A percentile compares a stretch with the other conserved stretches of the same genome.
phyloP scores from a whole-genome alignment of 2,329 filamentous ascomycete species.

The Penicillium polonicum region DNA sequence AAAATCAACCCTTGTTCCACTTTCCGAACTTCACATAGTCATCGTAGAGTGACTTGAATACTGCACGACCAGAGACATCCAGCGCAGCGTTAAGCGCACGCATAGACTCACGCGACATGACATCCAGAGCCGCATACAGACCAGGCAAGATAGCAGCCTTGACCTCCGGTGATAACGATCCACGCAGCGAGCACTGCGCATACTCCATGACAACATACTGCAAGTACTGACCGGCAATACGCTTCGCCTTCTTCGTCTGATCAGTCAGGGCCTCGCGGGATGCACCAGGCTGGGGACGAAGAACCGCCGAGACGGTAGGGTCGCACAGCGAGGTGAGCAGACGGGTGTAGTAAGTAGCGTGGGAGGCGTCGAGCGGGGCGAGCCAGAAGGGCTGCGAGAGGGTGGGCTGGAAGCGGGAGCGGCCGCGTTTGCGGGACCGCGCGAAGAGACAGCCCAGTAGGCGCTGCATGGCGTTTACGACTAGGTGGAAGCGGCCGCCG shows the following conservation, averaged over 20 bases:
- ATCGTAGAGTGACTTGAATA: slow-evolving; percentile 55
- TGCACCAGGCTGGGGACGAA: slow-evolving; percentile 34
- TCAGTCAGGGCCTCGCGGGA: slow-evolving; percentile 55
- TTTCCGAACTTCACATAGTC: slow-evolving; percentile 51
- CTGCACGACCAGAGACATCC: slow-evolving; percentile 52
- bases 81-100: slow-evolving; percentile 53
- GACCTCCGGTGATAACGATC: slow-evolving; percentile 51
- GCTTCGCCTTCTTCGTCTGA: slow-evolving; percentile 58
- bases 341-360: slow-evolving; percentile 53
- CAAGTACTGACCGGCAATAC: slow-evolving; percentile 57
- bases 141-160: slow-evolving; percentile 54
- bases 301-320: slow-evolving; percentile 58
- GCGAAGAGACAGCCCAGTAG: slow-evolving; percentile 58
- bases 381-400: slow-evolving; percentile 36
- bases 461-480: slow-evolving; percentile 55
- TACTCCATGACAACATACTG: slow-evolving; percentile 60
- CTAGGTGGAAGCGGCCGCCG: slow-evolving; percentile 60
- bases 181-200: slow-evolving; percentile 52
- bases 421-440: slow-evolving; percentile 40
- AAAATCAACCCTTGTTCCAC: slow-evolving; percentile 46
- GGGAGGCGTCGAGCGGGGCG: slow-evolving; percentile 40
- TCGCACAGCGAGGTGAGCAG: slow-evolving; percentile 61
- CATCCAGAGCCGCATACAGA: slow-evolving; percentile 54
- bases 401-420: slow-evolving; percentile 27
- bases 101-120: slow-evolving; percentile 52